These are phyloP conservation scores for Stentor roeselii DNA, from an alignment of 73 alveolate species.

Conservation along the genomic window DNA sequence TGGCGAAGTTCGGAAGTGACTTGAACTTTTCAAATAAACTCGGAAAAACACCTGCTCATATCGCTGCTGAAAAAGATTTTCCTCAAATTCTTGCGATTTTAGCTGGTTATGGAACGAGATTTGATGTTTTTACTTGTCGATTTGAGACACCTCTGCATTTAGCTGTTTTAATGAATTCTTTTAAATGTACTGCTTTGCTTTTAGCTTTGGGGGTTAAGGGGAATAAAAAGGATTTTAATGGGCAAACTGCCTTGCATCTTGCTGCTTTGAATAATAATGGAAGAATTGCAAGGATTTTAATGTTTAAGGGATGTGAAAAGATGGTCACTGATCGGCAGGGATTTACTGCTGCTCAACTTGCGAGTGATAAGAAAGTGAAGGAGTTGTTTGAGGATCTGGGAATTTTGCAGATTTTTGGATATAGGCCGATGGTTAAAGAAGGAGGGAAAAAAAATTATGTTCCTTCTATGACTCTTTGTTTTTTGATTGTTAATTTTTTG, in stretches of 20 bases:
- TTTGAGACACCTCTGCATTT: slow-evolving; percentile 5
- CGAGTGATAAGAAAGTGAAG: neutral
- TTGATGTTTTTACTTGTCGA: neutral
- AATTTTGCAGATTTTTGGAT: neutral
- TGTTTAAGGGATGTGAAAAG: neutral
- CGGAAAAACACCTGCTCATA: neutral
- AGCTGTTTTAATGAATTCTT: neutral
- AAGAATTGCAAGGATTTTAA: neutral
- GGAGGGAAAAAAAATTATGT: neutral
- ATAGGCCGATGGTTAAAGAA: neutral
- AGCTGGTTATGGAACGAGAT: neutral
- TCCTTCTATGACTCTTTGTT: neutral
- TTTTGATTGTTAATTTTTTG: too few species aligned
- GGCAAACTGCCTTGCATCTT: slow-evolving; percentile 15
- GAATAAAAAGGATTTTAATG: neutral
- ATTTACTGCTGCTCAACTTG: neutral
- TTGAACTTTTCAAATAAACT: neutral
- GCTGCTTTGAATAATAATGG: neutral
- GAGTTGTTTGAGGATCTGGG: neutral
- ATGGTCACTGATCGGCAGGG: neutral
- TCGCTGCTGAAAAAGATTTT: neutral
- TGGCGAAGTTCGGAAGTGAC: neutral
- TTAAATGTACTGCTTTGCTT: neutral
- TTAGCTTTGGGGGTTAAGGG: neutral
- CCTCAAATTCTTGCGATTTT: neutral